Evolutionary conservation across 2,329 filamentous ascomycete species (phyloP).

Genomic region (Apiospora saccharicola): DNA sequence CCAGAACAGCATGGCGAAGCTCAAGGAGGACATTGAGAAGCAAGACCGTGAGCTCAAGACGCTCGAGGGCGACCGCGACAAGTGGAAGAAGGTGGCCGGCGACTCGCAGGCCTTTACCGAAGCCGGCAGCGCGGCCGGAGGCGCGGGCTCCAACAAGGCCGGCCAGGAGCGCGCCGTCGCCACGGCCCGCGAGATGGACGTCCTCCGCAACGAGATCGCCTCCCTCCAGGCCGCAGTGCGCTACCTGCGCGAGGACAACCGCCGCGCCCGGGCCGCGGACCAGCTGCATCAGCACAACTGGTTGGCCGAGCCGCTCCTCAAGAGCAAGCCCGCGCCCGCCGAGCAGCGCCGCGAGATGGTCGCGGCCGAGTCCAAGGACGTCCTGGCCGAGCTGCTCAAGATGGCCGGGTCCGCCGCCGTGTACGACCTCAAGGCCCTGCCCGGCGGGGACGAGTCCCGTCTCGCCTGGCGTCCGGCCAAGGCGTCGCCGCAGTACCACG

Average conservation of each 20-base stretch:
- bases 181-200: constrained; percentile 76
- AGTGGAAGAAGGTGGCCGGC: constrained; percentile 75
- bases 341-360: constrained; percentile 53
- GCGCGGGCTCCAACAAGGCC: constrained; percentile 46
- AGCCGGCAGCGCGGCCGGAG: constrained; percentile 43
- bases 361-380: constrained; percentile 67
- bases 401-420: constrained; percentile 64
- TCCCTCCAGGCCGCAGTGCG: constrained; percentile 70
- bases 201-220: constrained; percentile 72
- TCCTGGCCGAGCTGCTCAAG: constrained; percentile 69
- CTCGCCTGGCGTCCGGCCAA: constrained; percentile 69
- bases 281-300: constrained; percentile 63
- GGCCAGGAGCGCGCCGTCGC: constrained; percentile 73
- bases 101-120: constrained; percentile 59
- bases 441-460: constrained; percentile 60
- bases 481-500: constrained; percentile 70
- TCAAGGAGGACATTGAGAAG: constrained; percentile 71
- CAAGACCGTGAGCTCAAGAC: constrained; percentile 71
- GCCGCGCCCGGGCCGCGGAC: constrained; percentile 65
- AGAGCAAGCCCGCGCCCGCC: constrained; percentile 42
- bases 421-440: constrained; percentile 65
- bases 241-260: constrained; percentile 73
- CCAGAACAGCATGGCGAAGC: constrained; percentile 56
- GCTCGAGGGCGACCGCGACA: constrained; percentile 71
- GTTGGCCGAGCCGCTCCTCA: constrained; percentile 68